phyloP scores from a whole-genome alignment of 2,329 filamentous ascomycete species.

The Sporothrix mexicana region DNA sequence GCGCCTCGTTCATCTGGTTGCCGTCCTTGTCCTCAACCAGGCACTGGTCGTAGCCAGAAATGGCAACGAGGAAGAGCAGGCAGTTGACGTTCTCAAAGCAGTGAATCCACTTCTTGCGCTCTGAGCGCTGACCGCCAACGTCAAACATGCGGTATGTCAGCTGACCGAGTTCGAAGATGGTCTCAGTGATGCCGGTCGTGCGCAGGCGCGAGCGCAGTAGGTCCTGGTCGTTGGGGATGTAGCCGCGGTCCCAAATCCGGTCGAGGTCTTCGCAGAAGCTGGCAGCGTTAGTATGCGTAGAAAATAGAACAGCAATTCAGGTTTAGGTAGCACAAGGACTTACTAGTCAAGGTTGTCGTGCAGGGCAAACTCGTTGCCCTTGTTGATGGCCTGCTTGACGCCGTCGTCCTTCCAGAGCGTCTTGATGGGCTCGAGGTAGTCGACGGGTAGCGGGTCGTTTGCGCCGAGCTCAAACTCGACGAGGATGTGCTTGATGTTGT shows the following conservation, averaged over 20 bases:
- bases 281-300: slow-evolving; percentile 28
- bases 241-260: slow-evolving; percentile 75
- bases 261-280: slow-evolving; percentile 86
- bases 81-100: slow-evolving; percentile 95
- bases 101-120: slow-evolving; percentile 97
- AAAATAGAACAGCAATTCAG: too few species aligned
- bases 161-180: slow-evolving; percentile 87
- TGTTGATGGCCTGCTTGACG: slow-evolving; percentile 84
- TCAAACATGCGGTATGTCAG: slow-evolving; percentile 98
- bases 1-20: slow-evolving; percentile 89
- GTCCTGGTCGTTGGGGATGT: slow-evolving; percentile 92
- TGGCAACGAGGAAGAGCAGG: slow-evolving; percentile 89
- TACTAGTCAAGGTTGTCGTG: slow-evolving; percentile 97
- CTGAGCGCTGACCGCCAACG: slow-evolving; percentile 87
- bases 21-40: slow-evolving; percentile 95
- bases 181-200: slow-evolving; percentile 96
- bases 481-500: slow-evolving; percentile 77
- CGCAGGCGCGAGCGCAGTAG: slow-evolving; percentile 86
- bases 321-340: slow-evolving; percentile 46
- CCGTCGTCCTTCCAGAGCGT: slow-evolving; percentile 82
- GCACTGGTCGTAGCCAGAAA: slow-evolving; percentile 96
- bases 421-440: slow-evolving; percentile 82
- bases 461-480: slow-evolving; percentile 81
- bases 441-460: slow-evolving; percentile 77
- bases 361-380: slow-evolving; percentile 94